Base-by-base conservation (phyloP, 495 filamentous ascomycete species). In the Hyaloscypha hepaticicola region DNA sequence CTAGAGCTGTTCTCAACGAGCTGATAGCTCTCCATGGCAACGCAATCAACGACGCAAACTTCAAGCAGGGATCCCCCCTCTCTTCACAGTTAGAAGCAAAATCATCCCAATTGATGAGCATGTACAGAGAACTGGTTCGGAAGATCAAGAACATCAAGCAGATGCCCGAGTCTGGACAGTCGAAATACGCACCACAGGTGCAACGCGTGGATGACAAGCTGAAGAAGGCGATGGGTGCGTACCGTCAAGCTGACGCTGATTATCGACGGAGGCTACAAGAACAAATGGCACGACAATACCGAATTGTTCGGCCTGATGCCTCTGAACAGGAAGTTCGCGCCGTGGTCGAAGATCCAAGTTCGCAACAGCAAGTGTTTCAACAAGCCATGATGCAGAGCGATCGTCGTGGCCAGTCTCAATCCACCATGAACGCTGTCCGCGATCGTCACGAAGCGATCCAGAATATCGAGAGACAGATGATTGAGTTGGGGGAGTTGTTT, bases 361-460 rank as follows among this genome's bases (percentile, higher is more conserved):
- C 24, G 61, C 82, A 86, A 55, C 82, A 87, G 59, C 87, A 87
- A 69, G 87, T 95, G 67, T 95, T 92, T 77, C 87, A 85, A 74
- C 95, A 93, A 79, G 89, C 88, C 75, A 87, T 89, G 78, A 84
- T 84, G 79, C 78, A 82, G 62, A 77, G 90, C 70, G 87, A 89
- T 72, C 90, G 95, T 58, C 83, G 87, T 50, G 89, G 90, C 50
- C 88, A 96, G 78, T 90, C 92, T 22, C 88, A 90, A 69, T 83
- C 87, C 51, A 89, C 88, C 57, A 81, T 93, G 61, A 83, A 84
- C 62, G 89, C 88, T 48, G 92, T 96, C 57, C 77, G 90, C 74
- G 85, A 88, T 69, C 90, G 95, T 66, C 94, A 97, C 77, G 86
- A 88, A 52, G 93, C 90, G 19, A 91, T 99, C 73, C 87, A 92